Conservation (phyloP, 768 basidiomycete genomes). For the Trametes maxima region DNA sequence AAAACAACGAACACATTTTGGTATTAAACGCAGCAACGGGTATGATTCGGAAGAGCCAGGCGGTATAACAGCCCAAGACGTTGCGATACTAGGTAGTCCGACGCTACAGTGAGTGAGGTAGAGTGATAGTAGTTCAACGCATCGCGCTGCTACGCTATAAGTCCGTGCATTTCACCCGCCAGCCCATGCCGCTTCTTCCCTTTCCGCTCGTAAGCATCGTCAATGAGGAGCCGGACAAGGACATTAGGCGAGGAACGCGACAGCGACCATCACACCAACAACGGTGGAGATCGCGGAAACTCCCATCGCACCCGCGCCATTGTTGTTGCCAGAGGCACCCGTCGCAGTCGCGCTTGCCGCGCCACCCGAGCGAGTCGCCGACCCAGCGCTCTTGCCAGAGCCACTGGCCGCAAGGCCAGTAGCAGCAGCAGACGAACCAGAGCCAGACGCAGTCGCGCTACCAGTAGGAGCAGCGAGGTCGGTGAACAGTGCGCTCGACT, state of each 20-base stretch:
- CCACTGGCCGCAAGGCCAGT: slow-evolving; percentile 22
- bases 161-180: slow-evolving; percentile 7
- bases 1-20: background rate
- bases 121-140: slow-evolving; percentile 3
- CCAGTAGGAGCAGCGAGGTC: slow-evolving; percentile 16
- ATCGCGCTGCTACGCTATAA: background rate
- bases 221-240: background rate
- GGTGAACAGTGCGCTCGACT: slow-evolving; percentile 40
- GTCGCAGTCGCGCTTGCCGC: slow-evolving; percentile 20
- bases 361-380: slow-evolving; percentile 10
- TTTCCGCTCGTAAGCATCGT: slow-evolving; percentile 17
- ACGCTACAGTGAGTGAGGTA: slow-evolving; percentile 13
- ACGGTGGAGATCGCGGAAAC: slow-evolving; percentile 37
- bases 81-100: slow-evolving; percentile 18
- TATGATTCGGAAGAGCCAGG: slow-evolving; percentile 6
- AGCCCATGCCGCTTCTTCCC: background rate
- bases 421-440: slow-evolving; percentile 15
- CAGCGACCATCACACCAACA: slow-evolving; percentile 37
- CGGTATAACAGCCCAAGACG: slow-evolving; percentile 1
- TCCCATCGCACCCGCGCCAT: slow-evolving; percentile 25
- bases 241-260: slow-evolving; percentile 38
- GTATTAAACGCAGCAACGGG: slow-evolving; percentile 20
- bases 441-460: slow-evolving; percentile 6
- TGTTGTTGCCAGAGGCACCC: slow-evolving; percentile 22
- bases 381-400: slow-evolving; percentile 20